Evolutionary conservation across 805 yeast genomes (phyloP).

Genomic region (Kurtzmaniella fragi): DNA sequence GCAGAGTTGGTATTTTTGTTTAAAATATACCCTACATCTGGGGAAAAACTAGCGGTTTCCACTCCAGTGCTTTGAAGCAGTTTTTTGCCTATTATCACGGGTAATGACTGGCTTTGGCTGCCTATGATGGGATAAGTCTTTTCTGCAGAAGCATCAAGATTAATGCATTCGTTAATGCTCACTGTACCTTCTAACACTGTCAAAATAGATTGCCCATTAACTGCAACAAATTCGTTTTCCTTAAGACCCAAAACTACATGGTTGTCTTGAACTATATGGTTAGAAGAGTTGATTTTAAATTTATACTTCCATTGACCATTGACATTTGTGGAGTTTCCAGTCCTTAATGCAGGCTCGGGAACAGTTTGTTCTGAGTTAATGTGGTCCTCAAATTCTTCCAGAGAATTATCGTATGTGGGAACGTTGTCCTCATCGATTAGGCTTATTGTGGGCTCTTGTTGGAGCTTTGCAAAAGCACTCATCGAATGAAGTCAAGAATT

Average conservation of each 20-base stretch:
- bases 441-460: too few relatives aligned
- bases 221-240: conserved; percentile 34
- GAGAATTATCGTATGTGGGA: too few relatives aligned
- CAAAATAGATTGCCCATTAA: conserved; percentile 45
- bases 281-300: too few relatives aligned
- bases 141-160: conserved; percentile 20
- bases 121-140: conserved; percentile 17
- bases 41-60: too few relatives aligned
- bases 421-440: too few relatives aligned
- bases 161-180: conserved; percentile 34
- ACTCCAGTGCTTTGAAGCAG: conserved; percentile 16
- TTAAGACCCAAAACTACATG: conserved; percentile 39
- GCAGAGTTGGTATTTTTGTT: conserved; percentile 32
- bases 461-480: too few relatives aligned
- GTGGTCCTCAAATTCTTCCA: too few relatives aligned
- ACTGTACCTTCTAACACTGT: conserved; percentile 45
- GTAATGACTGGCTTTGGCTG: conserved; percentile 33
- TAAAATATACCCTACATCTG: conserved; percentile 5
- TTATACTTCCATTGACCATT: too few relatives aligned
- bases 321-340: too few relatives aligned
- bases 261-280: conserved; percentile 8
- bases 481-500: too few relatives aligned
- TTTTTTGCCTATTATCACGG: conserved; percentile 33
- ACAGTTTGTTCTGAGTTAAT: too few relatives aligned
- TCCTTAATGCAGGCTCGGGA: too few relatives aligned